Conservation (phyloP, 331 rosid species). For the Acacia concinna region DNA sequence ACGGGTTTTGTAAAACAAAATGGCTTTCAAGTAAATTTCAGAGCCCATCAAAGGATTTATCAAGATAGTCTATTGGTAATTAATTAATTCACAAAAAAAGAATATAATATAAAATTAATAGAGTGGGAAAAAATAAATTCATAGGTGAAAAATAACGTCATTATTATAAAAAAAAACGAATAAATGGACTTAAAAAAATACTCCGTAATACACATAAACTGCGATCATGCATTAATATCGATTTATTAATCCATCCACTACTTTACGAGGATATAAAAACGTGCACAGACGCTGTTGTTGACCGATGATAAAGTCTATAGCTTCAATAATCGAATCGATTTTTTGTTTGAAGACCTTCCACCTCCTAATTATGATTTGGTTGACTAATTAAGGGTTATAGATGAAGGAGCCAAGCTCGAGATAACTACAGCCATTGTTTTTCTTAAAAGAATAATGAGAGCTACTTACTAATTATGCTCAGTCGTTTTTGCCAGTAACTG, state of each 20-base stretch:
- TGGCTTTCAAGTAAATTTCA: background rate
- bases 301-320: background rate
- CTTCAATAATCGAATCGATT: background rate
- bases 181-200: background rate
- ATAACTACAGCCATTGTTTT: background rate
- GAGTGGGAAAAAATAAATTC: too few species aligned
- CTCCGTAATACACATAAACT: background rate
- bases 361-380: background rate
- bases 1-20: background rate
- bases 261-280: background rate
- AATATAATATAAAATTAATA: too few species aligned
- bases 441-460: background rate
- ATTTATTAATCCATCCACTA: background rate
- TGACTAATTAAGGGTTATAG: background rate
- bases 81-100: background rate
- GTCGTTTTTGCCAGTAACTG: background rate
- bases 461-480: background rate
- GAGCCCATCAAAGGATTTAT: too few species aligned
- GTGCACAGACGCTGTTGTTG: conserved; percentile 1
- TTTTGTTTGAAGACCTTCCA: background rate
- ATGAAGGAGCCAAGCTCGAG: background rate
- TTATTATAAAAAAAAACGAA: background rate
- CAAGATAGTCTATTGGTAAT: background rate
- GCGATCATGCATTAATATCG: background rate
- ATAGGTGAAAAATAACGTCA: background rate